Conservation (phyloP, 345 rosid species). For the Rhizophora apiculata region DNA sequence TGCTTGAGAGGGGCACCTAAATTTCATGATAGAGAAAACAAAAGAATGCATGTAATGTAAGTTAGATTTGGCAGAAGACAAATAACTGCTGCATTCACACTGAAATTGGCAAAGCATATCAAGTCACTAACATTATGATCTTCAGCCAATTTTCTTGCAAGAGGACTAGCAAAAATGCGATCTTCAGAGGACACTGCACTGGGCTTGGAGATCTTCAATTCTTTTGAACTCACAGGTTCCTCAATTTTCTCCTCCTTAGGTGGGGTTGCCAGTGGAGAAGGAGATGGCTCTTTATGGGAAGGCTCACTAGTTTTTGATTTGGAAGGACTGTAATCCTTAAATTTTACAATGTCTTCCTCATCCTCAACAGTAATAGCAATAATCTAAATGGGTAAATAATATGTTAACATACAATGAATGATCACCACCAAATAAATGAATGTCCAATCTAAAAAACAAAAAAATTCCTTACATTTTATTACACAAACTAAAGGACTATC, state of each 20-base stretch:
- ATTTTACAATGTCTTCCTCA: slow-evolving; percentile 72
- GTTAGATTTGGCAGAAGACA: slow-evolving; percentile 1
- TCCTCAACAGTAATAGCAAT: slow-evolving; percentile 94
- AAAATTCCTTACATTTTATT: not conserved
- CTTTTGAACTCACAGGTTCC: slow-evolving; percentile 55
- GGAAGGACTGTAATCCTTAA: slow-evolving; percentile 81
- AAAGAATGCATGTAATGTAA: slow-evolving; percentile 11
- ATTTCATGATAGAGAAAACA: slow-evolving; percentile 13
- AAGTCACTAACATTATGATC: slow-evolving; percentile 58
- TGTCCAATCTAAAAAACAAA: not conserved
- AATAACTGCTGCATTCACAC: not conserved
- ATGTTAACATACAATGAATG: not conserved
- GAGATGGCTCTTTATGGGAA: slow-evolving; percentile 43
- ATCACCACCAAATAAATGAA: not conserved
- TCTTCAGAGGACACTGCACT: slow-evolving; percentile 48
- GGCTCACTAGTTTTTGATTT: slow-evolving; percentile 40
- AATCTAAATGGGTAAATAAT: slow-evolving; percentile 38
- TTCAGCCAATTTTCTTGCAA: slow-evolving; percentile 88
- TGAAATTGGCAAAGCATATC: not conserved
- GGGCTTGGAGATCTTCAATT: slow-evolving; percentile 54
- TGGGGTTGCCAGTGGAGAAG: slow-evolving; percentile 40
- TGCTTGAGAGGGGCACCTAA: slow-evolving; percentile 75
- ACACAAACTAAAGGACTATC: not conserved
- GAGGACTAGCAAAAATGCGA: slow-evolving; percentile 86
- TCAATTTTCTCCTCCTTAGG: slow-evolving; percentile 57